Evolutionary conservation across 2,329 filamentous ascomycete genomes (phyloP), one percentile per base, ranked within the genome.

Genomic region (Aspergillus sp.): DNA sequence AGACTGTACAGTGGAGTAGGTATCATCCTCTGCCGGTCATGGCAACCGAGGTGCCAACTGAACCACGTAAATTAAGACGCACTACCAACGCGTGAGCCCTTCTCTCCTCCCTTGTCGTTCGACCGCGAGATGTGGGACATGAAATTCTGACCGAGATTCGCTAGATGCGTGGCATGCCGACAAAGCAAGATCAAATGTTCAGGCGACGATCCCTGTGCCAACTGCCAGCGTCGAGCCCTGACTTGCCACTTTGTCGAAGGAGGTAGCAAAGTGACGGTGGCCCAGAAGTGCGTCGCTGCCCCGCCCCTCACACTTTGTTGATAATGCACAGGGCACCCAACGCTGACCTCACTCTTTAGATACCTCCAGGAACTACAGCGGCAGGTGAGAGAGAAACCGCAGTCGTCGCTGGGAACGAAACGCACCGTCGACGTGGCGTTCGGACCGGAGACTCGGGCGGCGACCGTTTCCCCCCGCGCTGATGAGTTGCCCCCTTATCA

Each of bases 101-200:
- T 9, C 26, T 29, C 26, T 9, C 26, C 32, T 36, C 32, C 32
- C 32, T 36, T 36, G 32, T 14, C 14, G 32, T 36, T 14, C 11
- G 32, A 36, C 32, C 32, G 32, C 10, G 12, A 14, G 32, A 36
- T 14, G 32, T 36, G 32, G 32, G 32, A 36, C 11, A 10, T 36
- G 32, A 4, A 36, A 36, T 4, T 7, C 32, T 36, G 32, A 36
- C 14, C 11, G 32, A 36, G 32, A 36, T 10, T 36, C 32, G 29
- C 20, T 39, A 66, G 64, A 32, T 66, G 63, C 42, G 42, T 63
- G 24, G 56, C 64, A 52, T 80, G 77, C 60, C 74, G 78, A 5
- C 70, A 72, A 57, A 75, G 76, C 59, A 78, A 79, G 63, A 77
- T 78, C 54, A 74, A 74, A 65, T 78, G 77, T 65, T 73, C 75